A percentile compares a stretch with the other conserved stretches of the same genome.
phyloP scores from a whole-genome alignment of 2,329 filamentous ascomycete genomes.

The Bipolaris victoriae region DNA sequence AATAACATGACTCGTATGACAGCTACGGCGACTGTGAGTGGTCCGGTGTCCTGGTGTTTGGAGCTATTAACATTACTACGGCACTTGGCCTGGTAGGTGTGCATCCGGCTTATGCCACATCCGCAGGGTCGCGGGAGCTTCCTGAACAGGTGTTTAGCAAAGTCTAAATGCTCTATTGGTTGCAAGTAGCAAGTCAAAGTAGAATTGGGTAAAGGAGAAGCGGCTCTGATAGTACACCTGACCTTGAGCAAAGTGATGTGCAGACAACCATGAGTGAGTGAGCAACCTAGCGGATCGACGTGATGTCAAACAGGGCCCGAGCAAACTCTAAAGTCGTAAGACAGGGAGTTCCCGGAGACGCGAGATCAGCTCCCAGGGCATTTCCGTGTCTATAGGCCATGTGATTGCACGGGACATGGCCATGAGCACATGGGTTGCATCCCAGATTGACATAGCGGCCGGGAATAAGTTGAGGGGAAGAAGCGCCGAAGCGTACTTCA shows the following conservation, averaged over 20 bases:
- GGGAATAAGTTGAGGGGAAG: background rate
- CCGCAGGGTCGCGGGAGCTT: background rate
- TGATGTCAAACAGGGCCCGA: background rate
- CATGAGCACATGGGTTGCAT: background rate
- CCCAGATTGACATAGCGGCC: background rate
- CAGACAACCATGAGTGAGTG: background rate
- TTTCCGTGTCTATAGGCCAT: background rate
- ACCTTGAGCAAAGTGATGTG: background rate
- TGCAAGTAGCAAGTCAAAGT: background rate
- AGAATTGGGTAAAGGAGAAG: background rate
- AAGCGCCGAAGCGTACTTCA: background rate
- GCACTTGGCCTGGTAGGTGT: background rate
- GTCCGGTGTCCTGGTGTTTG: slow-evolving; percentile 2
- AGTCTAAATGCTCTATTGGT: background rate
- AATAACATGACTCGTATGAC: slow-evolving; percentile 5
- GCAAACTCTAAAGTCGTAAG: background rate
- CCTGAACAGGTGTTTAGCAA: slow-evolving; percentile 2
- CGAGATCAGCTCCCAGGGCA: background rate
- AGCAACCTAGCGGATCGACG: slow-evolving; percentile 3
- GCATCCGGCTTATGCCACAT: slow-evolving; percentile 1
- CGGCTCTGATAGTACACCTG: slow-evolving; percentile 1
- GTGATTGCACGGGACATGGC: no score
- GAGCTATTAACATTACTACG: background rate
- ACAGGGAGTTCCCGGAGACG: background rate
- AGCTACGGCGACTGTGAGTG: slow-evolving; percentile 4